Evolutionary conservation across 2,329 filamentous ascomycete species (phyloP).

Genomic region (Aspergillus pseudoterreus): DNA sequence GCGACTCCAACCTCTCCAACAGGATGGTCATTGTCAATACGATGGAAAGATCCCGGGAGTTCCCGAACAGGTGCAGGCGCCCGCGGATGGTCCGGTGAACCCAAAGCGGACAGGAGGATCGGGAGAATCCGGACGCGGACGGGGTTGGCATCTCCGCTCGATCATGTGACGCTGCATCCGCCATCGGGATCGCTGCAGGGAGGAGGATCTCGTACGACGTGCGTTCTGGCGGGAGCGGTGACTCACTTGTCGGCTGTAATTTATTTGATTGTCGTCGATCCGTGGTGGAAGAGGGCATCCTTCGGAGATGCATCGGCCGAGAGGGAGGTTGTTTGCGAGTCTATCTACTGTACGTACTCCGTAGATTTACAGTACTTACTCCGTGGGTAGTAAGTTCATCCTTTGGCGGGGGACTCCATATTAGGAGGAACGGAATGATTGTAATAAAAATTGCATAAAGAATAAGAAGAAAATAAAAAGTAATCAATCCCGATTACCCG

Average conservation of each 20-base stretch:
- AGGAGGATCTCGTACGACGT: neutral
- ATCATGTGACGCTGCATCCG: constrained; percentile 23
- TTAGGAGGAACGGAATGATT: too few relatives aligned
- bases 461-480: too few relatives aligned
- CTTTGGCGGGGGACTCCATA: too few relatives aligned
- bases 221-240: neutral
- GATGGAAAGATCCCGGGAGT: constrained; percentile 9
- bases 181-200: neutral
- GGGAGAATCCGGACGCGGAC: constrained; percentile 21
- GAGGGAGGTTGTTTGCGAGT: neutral
- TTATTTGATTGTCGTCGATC: neutral
- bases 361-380: neutral
- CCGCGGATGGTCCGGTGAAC: constrained; percentile 27
- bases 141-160: constrained; percentile 19
- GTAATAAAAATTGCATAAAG: too few relatives aligned
- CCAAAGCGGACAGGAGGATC: constrained; percentile 26
- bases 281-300: neutral
- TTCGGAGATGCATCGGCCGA: neutral
- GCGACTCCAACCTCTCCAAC: too few relatives aligned
- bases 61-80: constrained; percentile 17
- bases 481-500: neutral
- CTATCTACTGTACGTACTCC: neutral
- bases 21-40: neutral
- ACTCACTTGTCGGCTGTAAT: neutral
- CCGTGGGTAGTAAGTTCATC: neutral